Conservation (phyloP, 352 stramenopile genomes). For the Peronospora destructor region DNA sequence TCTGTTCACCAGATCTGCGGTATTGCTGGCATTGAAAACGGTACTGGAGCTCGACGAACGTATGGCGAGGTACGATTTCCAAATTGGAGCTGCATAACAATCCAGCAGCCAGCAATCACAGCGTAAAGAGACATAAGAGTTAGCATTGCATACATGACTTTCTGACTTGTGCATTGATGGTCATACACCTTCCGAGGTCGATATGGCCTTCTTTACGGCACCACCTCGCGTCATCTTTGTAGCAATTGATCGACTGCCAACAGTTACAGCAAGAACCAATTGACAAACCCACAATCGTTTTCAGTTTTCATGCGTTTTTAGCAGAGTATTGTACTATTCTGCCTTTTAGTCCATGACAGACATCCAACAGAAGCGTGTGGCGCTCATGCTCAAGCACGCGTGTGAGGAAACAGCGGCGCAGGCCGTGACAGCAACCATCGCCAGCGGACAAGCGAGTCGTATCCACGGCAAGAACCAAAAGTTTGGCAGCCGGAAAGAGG, state of each 20-base stretch:
- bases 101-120: constrained; percentile 2
- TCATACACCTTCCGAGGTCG: constrained; percentile 21
- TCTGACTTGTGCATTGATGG: neutral
- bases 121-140: neutral
- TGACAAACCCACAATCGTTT: neutral
- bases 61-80: constrained; percentile 55
- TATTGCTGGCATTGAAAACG: constrained; percentile 5
- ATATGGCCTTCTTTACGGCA: constrained; percentile 25
- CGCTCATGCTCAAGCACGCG: constrained; percentile 65
- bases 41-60: constrained; percentile 25
- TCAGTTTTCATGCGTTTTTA: too few relatives aligned
- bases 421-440: constrained; percentile 64
- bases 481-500: constrained; percentile 73
- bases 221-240: constrained; percentile 15
- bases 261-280: neutral
- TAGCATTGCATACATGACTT: constrained; percentile 1
- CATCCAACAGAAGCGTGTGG: constrained; percentile 58
- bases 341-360: constrained; percentile 37
- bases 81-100: constrained; percentile 47
- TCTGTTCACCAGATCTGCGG: constrained; percentile 1
- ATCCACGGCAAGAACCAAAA: constrained; percentile 85
- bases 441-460: constrained; percentile 56
- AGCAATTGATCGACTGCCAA: constrained; percentile 7
- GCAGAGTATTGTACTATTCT: neutral
- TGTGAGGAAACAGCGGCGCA: constrained; percentile 80